Conservation (phyloP, 441 rosid genomes). For the Raphanus hybrid region DNA sequence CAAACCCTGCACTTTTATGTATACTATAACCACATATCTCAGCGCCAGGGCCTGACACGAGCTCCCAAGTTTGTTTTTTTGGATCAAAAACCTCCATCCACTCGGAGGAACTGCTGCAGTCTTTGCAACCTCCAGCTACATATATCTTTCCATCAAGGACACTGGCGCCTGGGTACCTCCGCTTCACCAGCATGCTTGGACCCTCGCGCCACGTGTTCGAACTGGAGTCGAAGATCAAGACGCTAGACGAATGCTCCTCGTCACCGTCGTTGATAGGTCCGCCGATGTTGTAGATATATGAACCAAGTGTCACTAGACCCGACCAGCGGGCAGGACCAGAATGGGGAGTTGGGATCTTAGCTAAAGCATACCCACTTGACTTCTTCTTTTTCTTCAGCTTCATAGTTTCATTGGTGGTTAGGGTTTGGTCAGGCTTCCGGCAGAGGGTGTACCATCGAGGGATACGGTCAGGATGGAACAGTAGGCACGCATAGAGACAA, state of each 20-base stretch:
- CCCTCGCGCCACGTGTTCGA: background rate
- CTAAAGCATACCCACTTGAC: constrained; percentile 13
- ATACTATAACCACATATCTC: background rate
- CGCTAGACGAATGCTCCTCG: background rate
- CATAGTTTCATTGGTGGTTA: background rate
- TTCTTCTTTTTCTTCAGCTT: background rate
- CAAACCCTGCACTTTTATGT: background rate
- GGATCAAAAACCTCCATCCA: constrained; percentile 24
- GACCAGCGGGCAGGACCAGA: background rate
- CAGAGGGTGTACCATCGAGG: constrained; percentile 28
- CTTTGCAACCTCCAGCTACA: constrained; percentile 6
- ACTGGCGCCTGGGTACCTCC: background rate
- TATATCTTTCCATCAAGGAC: constrained; percentile 23
- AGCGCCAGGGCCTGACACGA: background rate
- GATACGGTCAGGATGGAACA: background rate
- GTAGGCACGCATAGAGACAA: constrained; percentile 22
- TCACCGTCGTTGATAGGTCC: background rate
- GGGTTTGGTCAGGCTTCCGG: constrained; percentile 1
- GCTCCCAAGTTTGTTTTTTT: constrained; percentile 4
- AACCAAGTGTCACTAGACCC: constrained; percentile 12
- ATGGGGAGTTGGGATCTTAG: background rate
- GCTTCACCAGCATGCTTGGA: constrained; percentile 18
- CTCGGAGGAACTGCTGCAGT: background rate
- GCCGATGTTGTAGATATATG: constrained; percentile 16
- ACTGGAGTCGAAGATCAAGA: constrained; percentile 14